These are phyloP conservation scores for Pleurotus djamor DNA, from an alignment of 768 basidiomycete species.

Conservation along the genomic window DNA sequence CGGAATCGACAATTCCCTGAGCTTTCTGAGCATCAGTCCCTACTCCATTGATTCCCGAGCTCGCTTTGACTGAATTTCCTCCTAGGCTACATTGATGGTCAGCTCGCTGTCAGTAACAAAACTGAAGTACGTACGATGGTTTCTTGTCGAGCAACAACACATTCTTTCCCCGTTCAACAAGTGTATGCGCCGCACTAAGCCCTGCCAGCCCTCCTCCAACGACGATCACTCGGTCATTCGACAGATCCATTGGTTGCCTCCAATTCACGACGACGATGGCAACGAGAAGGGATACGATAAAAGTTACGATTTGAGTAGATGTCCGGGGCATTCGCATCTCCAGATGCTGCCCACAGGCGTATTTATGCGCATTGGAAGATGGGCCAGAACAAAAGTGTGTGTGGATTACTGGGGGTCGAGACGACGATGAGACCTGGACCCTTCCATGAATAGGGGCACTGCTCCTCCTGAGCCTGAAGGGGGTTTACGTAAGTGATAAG, in stretches of 20 bases:
- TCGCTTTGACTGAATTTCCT: constrained; percentile 23
- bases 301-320: neutral
- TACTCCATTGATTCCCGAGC: constrained; percentile 26
- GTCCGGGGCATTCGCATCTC: no score
- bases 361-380: no score
- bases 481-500: no score
- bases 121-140: constrained; percentile 13
- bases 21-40: constrained; percentile 17
- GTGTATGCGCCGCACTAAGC: constrained; percentile 75
- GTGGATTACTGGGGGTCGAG: no score
- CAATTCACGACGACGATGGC: neutral
- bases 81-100: constrained; percentile 11
- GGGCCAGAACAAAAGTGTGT: no score
- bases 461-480: no score
- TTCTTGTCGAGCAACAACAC: constrained; percentile 63
- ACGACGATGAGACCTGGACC: no score
- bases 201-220: constrained; percentile 73
- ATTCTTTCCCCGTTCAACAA: constrained; percentile 70
- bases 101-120: neutral
- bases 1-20: constrained; percentile 13
- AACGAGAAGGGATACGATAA: neutral
- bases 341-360: no score
- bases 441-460: no score
- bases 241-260: neutral
- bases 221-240: constrained; percentile 24